phyloP scores from a whole-genome alignment of 2,329 filamentous ascomycete genomes.

The Ceratocystis colombiana region DNA sequence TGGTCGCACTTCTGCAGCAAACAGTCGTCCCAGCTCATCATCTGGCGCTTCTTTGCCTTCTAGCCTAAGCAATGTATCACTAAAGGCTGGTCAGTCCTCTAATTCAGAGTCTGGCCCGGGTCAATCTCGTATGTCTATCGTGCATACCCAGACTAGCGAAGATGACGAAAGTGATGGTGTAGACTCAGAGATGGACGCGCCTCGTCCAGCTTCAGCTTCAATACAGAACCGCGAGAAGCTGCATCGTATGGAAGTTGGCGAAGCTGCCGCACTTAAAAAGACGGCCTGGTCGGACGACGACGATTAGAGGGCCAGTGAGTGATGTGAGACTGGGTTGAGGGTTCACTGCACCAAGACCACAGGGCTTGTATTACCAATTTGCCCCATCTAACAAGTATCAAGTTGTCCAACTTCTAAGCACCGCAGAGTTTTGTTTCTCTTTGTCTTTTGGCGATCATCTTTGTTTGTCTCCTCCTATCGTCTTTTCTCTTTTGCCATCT shows the following conservation, averaged over 20 bases:
- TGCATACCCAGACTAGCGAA: slow-evolving; percentile 32
- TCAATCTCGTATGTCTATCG: neutral
- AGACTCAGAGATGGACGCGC: slow-evolving; percentile 39
- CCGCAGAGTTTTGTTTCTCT: neutral
- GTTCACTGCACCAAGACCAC: slow-evolving; percentile 11
- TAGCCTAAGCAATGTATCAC: neutral
- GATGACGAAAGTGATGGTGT: slow-evolving; percentile 34
- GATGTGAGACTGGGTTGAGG: neutral
- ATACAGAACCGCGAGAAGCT: slow-evolving; percentile 44
- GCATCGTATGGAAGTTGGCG: slow-evolving; percentile 51
- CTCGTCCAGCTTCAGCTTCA: slow-evolving; percentile 36
- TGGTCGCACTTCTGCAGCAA: slow-evolving; percentile 25
- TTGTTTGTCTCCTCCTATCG: neutral
- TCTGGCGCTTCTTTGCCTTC: slow-evolving; percentile 13
- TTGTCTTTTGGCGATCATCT: neutral
- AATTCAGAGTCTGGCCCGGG: slow-evolving; percentile 11
- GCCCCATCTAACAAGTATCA: neutral
- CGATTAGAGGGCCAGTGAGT: slow-evolving; percentile 28
- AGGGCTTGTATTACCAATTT: neutral
- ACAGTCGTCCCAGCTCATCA: slow-evolving; percentile 20
- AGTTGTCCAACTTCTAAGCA: neutral
- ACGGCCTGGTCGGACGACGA: slow-evolving; percentile 36
- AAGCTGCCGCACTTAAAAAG: slow-evolving; percentile 43
- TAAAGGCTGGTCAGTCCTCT: slow-evolving; percentile 7
- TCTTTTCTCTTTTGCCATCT: neutral